A percentile compares a stretch with the other conserved stretches of the same genome.
These are phyloP conservation scores for Homolaphlyctis polyrhiza DNA, from an alignment of 371 early-diverging fungal genomes.

Conservation along the genomic window DNA sequence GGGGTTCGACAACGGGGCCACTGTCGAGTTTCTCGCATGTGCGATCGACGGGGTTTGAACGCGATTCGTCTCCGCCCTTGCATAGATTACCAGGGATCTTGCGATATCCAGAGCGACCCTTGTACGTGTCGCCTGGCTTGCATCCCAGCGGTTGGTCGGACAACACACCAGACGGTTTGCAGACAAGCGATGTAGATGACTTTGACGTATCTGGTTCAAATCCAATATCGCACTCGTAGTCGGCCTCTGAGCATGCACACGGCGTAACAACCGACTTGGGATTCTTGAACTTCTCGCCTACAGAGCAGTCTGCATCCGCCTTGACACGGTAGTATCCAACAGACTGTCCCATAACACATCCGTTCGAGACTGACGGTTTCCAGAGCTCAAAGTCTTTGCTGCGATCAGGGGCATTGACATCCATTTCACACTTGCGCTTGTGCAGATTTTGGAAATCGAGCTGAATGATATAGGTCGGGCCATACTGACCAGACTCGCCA, in stretches of 20 bases:
- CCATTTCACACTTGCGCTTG: constrained; percentile 19
- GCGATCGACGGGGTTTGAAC: background rate
- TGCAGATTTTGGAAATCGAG: constrained; percentile 21
- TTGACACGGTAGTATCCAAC: constrained; percentile 71
- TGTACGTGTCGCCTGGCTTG: constrained; percentile 54
- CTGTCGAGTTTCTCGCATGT: constrained; percentile 40
- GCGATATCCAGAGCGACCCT: constrained; percentile 79
- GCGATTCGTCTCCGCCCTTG: constrained; percentile 30
- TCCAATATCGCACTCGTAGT: constrained; percentile 76
- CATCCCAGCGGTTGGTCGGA: constrained; percentile 34
- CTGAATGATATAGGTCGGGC: constrained; percentile 19
- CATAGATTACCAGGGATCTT: constrained; percentile 57
- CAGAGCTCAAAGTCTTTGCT: constrained; percentile 33
- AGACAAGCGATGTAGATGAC: constrained; percentile 7
- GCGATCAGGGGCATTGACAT: constrained; percentile 8
- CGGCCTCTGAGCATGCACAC: constrained; percentile 73
- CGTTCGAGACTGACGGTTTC: constrained; percentile 26
- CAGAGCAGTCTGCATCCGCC: constrained; percentile 65
- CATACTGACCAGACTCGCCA: background rate
- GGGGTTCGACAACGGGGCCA: constrained; percentile 14
- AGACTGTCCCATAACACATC: constrained; percentile 31
- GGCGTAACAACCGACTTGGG: constrained; percentile 49
- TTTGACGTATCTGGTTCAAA: constrained; percentile 10
- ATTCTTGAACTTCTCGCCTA: constrained; percentile 66
- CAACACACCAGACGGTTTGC: constrained; percentile 13